These are phyloP conservation scores for Limnanthes douglasii DNA, from an alignment of 345 rosid genomes.

Conservation along the genomic window DNA sequence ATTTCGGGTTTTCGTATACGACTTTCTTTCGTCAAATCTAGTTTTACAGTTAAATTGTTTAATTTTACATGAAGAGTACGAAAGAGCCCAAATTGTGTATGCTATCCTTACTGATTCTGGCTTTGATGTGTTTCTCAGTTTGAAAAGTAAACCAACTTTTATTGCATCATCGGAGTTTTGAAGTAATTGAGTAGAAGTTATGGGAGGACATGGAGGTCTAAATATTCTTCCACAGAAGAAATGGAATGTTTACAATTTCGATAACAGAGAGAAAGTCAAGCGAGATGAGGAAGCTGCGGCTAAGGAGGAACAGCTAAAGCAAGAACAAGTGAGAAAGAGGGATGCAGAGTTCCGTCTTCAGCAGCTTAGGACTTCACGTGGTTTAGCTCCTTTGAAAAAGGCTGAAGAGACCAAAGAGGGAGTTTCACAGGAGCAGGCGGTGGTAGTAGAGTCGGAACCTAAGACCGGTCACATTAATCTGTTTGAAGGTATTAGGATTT, in stretches of 20 bases:
- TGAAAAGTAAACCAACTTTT: no score
- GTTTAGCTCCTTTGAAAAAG: conserved; percentile 39
- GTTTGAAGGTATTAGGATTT: conserved; percentile 82
- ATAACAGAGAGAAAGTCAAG: conserved; percentile 75
- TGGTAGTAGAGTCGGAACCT: conserved; percentile 18
- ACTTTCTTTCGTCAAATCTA: no score
- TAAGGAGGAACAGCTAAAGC: conserved; percentile 69
- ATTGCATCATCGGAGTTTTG: no score
- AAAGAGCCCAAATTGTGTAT: no score
- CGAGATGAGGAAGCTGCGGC: conserved; percentile 87
- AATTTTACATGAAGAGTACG: no score
- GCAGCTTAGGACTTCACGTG: conserved; percentile 61
- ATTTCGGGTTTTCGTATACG: no score
- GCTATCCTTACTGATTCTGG: no score
- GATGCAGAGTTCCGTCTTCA: conserved; percentile 82
- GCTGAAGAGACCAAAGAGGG: conserved; percentile 3
- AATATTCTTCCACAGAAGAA: conserved; percentile 92
- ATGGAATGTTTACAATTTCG: conserved; percentile 84
- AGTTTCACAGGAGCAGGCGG: neutral
- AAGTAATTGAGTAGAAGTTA: no score
- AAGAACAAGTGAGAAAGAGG: conserved; percentile 54
- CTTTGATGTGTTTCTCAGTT: no score
- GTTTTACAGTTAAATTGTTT: no score
- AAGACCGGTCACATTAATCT: conserved; percentile 75
- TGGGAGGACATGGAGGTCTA: conserved; percentile 97